These are phyloP conservation scores for Sarocladium brachiariae DNA, from an alignment of 2,329 filamentous ascomycete species.

Conservation along the genomic window DNA sequence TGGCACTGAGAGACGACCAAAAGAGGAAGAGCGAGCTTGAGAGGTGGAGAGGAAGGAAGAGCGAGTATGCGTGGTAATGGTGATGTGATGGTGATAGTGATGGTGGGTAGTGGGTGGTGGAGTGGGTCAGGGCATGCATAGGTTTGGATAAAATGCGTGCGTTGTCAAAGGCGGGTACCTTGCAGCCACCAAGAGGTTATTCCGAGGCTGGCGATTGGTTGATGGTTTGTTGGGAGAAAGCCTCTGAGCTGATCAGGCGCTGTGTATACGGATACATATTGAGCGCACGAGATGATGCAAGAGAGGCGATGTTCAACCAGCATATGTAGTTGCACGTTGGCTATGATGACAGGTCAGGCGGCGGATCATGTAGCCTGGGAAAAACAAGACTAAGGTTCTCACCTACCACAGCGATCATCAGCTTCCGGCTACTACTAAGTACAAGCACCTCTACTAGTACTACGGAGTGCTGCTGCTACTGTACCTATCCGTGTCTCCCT, in stretches of 20 bases:
- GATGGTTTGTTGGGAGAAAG: not conserved
- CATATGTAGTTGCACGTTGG: too few species aligned
- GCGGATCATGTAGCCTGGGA: too few species aligned
- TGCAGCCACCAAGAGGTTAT: not conserved
- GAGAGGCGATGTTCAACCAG: too few species aligned
- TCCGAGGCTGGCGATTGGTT: not conserved
- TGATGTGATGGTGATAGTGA: not conserved
- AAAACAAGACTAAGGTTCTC: too few species aligned
- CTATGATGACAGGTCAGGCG: too few species aligned
- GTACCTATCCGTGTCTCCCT: not conserved
- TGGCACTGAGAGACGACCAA: not conserved
- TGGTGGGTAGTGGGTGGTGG: not conserved
- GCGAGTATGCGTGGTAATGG: not conserved
- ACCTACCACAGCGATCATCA: too few species aligned
- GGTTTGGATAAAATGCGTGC: too few species aligned
- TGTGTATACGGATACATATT: too few species aligned
- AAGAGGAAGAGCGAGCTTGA: not conserved
- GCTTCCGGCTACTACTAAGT: too few species aligned
- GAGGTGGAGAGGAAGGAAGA: not conserved
- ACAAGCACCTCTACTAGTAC: too few species aligned
- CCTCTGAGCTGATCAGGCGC: not conserved
- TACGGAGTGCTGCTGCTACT: not conserved
- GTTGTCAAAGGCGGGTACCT: not conserved
- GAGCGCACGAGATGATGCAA: too few species aligned
- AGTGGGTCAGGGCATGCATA: not conserved